Base-by-base conservation (phyloP, 805 yeast species). In the Candida manassasensis region DNA sequence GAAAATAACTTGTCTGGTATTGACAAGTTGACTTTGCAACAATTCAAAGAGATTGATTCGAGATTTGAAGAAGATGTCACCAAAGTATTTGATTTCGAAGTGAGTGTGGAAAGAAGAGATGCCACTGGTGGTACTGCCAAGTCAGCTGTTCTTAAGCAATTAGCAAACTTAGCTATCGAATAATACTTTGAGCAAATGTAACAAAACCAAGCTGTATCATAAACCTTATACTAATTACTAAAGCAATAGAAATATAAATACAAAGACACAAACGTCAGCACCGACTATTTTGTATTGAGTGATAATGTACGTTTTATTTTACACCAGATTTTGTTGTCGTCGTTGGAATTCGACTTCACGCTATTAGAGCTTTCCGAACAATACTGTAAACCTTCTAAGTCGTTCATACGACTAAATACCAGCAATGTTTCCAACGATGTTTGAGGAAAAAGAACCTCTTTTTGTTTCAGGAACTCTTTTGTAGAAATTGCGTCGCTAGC, bases 101-200 rank as follows among this genome's bases (percentile, higher is more conserved):
- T 74, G 41, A 84, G 95, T 55, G 97, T 93, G 16, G 99, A 93
- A 69, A 84, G 95, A 73, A 85, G 98, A 67, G 78, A 82, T 34
- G 96, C 97, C 14, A 88, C 80, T 38, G 99, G 99, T 42, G 99
- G 99, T 47, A 89, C 98, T 21, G 96, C 97, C 11, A 87, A 81
- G 61, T 61, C 78, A 22, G 97, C 98, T 11, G 85, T 93, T n/a
- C 54, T 77, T 33, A 74, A 77, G 51, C 98, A 93, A 61, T 65
- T 90, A 31, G 57, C 53, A 3, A 48, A 43, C 35, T 59, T 75
- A 45, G 24, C 35, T 12, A 17, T 29, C 13, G 29, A 24, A 32
- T 25, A 24, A 19, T 12, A 32, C 22, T 25, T 10, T 24, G 24
- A 27, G 14, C 12, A 30, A n/a, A n/a, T n/a, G n/a, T n/a, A 14